phyloP scores from a whole-genome alignment of 1,284 basidiomycete species.

The Xerocomus minutiporus region DNA sequence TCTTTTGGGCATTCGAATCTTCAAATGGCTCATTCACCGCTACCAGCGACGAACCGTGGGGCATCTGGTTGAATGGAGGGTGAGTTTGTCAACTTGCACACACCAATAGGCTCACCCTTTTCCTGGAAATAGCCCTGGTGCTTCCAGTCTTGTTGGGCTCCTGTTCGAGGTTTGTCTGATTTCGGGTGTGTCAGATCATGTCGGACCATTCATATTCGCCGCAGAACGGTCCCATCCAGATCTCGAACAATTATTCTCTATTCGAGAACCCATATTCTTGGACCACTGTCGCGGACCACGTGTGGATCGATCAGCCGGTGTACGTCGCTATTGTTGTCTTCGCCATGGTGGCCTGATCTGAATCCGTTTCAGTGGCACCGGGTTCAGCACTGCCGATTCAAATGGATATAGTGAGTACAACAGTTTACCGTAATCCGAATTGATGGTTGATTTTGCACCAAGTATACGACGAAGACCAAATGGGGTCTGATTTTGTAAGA shows the following conservation, averaged over 20 bases:
- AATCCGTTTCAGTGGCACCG: slow-evolving; percentile 44
- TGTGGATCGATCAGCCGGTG: slow-evolving; percentile 73
- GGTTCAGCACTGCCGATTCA: slow-evolving; percentile 60
- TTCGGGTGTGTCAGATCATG: too few relatives aligned
- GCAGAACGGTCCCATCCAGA: slow-evolving; percentile 64
- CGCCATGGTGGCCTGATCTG: slow-evolving; percentile 40
- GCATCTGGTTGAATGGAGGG: slow-evolving; percentile 74
- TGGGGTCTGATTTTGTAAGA: slow-evolving; percentile 65
- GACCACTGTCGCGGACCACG: slow-evolving; percentile 59
- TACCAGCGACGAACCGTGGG: slow-evolving; percentile 52
- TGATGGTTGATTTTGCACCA: slow-evolving; percentile 20
- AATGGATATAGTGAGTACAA: slow-evolving; percentile 47
- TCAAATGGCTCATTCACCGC: slow-evolving; percentile 54
- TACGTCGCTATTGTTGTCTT: slow-evolving; percentile 28
- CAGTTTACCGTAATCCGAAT: neutral
- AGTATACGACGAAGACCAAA: slow-evolving; percentile 51
- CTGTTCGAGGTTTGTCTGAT: slow-evolving; percentile 53
- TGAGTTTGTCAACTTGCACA: slow-evolving; percentile 28
- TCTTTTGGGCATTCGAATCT: slow-evolving; percentile 66
- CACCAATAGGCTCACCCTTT: neutral
- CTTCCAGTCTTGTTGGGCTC: slow-evolving; percentile 60
- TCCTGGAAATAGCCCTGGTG: slow-evolving; percentile 51
- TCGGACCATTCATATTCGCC: neutral
- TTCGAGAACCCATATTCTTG: slow-evolving; percentile 52
- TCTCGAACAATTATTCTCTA: slow-evolving; percentile 46